These are phyloP conservation scores for Collybia nuda DNA, from an alignment of 768 basidiomycete genomes.

Conservation along the genomic window DNA sequence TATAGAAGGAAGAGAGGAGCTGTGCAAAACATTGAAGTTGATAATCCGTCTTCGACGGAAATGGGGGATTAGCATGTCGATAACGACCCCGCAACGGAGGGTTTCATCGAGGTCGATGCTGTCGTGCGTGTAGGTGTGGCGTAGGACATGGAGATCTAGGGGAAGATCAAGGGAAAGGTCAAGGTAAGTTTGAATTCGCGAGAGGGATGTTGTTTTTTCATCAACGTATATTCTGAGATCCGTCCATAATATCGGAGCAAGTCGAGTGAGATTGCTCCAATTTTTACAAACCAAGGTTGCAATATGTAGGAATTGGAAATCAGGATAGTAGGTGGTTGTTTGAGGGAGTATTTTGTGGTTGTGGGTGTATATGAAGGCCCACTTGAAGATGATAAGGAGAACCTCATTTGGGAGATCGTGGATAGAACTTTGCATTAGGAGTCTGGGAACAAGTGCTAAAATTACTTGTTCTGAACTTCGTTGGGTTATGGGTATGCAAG, in stretches of 20 bases:
- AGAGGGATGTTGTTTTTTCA: conserved; percentile 4
- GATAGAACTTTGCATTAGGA: too few species aligned
- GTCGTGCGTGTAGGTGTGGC: conserved; percentile 6
- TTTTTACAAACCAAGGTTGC: conserved; percentile 1
- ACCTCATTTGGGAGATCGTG: too few species aligned
- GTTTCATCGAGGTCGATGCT: conserved; percentile 9
- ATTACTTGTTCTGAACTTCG: too few species aligned
- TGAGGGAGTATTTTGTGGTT: background rate
- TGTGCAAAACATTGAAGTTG: conserved; percentile 15
- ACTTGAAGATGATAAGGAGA: too few species aligned
- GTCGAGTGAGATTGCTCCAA: conserved; percentile 3
- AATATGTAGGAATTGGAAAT: background rate
- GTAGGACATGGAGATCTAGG: conserved; percentile 13
- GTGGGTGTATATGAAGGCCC: too few species aligned
- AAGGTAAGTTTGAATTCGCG: conserved; percentile 8
- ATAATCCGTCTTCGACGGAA: conserved; percentile 16
- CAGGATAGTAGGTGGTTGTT: background rate
- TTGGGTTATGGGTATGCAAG: too few species aligned
- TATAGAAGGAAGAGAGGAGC: conserved; percentile 20
- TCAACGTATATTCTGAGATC: conserved; percentile 17
- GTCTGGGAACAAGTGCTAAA: too few species aligned
- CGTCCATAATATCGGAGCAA: conserved; percentile 13
- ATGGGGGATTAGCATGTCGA: conserved; percentile 14
- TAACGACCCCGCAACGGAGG: conserved; percentile 8
- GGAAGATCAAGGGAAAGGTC: conserved; percentile 10